Percentiles rank a stretch among this genome's conserved stretches.
Evolutionary conservation across 2,329 filamentous ascomycete species (phyloP).

Genomic region (Venturia carpophila): DNA sequence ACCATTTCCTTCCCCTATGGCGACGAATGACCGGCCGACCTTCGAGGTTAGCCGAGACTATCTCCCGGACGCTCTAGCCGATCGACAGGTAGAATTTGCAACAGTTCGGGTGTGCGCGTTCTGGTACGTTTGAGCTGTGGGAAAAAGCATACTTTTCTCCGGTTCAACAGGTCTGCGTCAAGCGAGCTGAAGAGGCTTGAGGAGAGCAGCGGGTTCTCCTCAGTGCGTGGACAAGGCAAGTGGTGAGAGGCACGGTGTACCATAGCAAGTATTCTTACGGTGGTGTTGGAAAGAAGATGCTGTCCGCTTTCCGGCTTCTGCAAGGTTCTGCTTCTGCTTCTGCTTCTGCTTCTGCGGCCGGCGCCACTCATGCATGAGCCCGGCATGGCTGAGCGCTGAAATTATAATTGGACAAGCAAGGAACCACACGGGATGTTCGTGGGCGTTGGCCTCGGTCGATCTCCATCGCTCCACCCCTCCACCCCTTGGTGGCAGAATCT

Average conservation of each 20-base stretch:
- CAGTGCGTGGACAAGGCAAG: not conserved
- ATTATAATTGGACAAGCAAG: conserved; percentile 2
- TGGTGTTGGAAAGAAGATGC: too few relatives aligned
- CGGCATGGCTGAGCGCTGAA: not conserved
- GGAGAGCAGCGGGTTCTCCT: not conserved
- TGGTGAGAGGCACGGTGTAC: not conserved
- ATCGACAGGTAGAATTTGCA: conserved; percentile 1
- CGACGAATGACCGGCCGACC: not conserved
- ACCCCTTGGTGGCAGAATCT: not conserved
- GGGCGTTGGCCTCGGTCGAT: conserved; percentile 1
- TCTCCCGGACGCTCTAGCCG: not conserved
- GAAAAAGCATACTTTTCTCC: not conserved
- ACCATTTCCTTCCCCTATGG: not conserved
- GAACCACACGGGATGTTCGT: not conserved
- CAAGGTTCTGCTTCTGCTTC: too few relatives aligned
- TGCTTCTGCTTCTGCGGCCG: not conserved
- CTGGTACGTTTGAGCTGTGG: too few relatives aligned
- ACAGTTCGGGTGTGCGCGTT: not conserved
- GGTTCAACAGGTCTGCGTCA: too few relatives aligned
- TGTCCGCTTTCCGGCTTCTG: too few relatives aligned
- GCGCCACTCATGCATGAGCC: not conserved
- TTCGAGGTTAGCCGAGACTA: not conserved
- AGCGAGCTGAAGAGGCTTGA: not conserved
- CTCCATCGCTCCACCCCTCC: too few relatives aligned
- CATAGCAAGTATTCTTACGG: too few relatives aligned